Conservation (phyloP, 345 rosid genomes). For the Corchorus olitorius region DNA sequence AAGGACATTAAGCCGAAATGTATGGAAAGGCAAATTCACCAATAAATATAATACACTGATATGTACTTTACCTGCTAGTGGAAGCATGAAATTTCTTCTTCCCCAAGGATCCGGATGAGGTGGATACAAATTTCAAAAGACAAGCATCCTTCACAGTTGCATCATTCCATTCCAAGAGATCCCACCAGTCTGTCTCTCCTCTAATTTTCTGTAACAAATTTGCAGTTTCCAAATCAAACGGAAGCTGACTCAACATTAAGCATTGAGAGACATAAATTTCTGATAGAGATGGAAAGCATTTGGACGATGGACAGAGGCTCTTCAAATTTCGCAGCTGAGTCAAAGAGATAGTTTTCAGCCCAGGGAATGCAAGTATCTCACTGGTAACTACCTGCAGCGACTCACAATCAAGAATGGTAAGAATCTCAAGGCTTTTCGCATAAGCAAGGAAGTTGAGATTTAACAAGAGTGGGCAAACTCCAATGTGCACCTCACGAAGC, state of each 20-base stretch:
- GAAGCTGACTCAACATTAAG: slow-evolving; percentile 17
- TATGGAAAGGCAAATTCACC: background rate
- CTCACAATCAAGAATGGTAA: background rate
- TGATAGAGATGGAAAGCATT: slow-evolving; percentile 13
- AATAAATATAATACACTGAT: too few relatives aligned
- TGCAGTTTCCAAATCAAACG: background rate
- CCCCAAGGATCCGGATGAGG: background rate
- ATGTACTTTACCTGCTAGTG: background rate
- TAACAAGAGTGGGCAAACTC: background rate
- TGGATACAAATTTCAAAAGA: background rate
- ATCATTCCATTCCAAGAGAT: slow-evolving; percentile 26
- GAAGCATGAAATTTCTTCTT: background rate
- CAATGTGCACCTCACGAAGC: background rate
- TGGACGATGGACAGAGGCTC: slow-evolving; percentile 12
- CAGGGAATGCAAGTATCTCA: background rate
- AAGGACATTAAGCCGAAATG: background rate
- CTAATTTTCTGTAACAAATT: background rate
- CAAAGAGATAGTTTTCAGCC: background rate
- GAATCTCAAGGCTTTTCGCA: background rate
- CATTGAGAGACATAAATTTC: background rate
- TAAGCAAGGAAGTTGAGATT: background rate
- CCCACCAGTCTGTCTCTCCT: slow-evolving; percentile 27
- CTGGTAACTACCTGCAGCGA: background rate
- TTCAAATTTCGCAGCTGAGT: slow-evolving; percentile 2
- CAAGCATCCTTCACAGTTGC: slow-evolving; percentile 3